phyloP scores from a whole-genome alignment of 371 early-diverging fungal species.

The Rhizopus sp. region DNA sequence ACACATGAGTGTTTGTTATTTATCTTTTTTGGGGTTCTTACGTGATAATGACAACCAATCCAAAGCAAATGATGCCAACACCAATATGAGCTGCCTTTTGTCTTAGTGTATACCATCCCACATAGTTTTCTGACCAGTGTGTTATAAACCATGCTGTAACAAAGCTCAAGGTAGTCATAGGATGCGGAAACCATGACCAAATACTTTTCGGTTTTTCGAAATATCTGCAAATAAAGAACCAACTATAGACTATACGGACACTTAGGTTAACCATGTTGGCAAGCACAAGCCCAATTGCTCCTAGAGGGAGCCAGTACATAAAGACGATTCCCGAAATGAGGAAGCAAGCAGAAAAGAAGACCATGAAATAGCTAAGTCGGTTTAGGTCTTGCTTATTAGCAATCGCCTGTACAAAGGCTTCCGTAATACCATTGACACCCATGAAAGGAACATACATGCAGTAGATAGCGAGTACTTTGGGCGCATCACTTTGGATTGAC shows the following conservation, averaged over 20 bases:
- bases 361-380: slow-evolving; percentile 72
- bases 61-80: slow-evolving; percentile 56
- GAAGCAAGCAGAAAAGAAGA: slow-evolving; percentile 75
- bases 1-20: not conserved
- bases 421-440: slow-evolving; percentile 95
- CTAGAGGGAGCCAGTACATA: slow-evolving; percentile 59
- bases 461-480: slow-evolving; percentile 69
- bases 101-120: slow-evolving; percentile 62
- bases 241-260: slow-evolving; percentile 78
- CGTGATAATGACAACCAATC: slow-evolving; percentile 35
- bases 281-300: slow-evolving; percentile 79
- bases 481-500: slow-evolving; percentile 56
- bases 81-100: slow-evolving; percentile 60
- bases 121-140: slow-evolving; percentile 46
- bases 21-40: slow-evolving; percentile 26
- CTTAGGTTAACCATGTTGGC: slow-evolving; percentile 87
- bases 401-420: slow-evolving; percentile 90
- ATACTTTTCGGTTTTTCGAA: slow-evolving; percentile 32
- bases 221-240: slow-evolving; percentile 61
- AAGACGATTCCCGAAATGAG: slow-evolving; percentile 59
- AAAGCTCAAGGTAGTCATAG: slow-evolving; percentile 46
- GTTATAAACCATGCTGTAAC: slow-evolving; percentile 59
- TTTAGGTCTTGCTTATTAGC: slow-evolving; percentile 66
- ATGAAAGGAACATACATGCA: slow-evolving; percentile 91
- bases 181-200: slow-evolving; percentile 47